A percentile compares a stretch with the other conserved stretches of the same genome.
Conservation (phyloP, 2,329 filamentous ascomycete species). For the Arthrobotrys sinensis region DNA sequence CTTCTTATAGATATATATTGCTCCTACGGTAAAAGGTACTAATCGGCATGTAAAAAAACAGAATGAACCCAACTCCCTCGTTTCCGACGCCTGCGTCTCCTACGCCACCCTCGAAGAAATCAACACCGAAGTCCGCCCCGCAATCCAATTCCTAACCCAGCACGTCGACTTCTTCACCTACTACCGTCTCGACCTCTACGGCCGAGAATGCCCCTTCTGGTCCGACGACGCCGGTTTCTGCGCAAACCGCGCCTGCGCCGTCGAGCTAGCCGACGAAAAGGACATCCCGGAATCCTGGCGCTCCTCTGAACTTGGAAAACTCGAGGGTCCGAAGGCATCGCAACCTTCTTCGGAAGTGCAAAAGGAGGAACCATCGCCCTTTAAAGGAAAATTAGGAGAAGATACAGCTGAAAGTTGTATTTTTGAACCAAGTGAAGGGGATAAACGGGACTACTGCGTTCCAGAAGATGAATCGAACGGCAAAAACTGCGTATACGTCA, state of each 20-base stretch:
- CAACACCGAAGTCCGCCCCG: slow-evolving; percentile 82
- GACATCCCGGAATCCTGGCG: slow-evolving; percentile 94
- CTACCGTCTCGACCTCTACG: slow-evolving; percentile 94
- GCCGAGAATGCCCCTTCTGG: slow-evolving; percentile 97
- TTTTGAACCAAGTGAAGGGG: slow-evolving; percentile 78
- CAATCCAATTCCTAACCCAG: slow-evolving; percentile 83
- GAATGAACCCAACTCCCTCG: slow-evolving; percentile 79
- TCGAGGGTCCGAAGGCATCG: slow-evolving; percentile 90
- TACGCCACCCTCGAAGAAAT: slow-evolving; percentile 90
- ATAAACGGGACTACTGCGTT: slow-evolving; percentile 90
- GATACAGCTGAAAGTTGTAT: slow-evolving; percentile 95
- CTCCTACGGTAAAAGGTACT: background rate
- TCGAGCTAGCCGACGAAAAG: slow-evolving; percentile 94
- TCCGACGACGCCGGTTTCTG: slow-evolving; percentile 93
- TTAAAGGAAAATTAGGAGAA: slow-evolving; percentile 86
- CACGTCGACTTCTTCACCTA: slow-evolving; percentile 98
- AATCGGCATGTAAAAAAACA: slow-evolving; percentile 29
- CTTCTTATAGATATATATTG: background rate
- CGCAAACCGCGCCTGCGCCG: slow-evolving; percentile 95
- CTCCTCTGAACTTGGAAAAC: slow-evolving; percentile 89
- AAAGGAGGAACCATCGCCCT: slow-evolving; percentile 76
- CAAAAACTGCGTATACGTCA: slow-evolving; percentile 88
- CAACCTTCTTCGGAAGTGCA: slow-evolving; percentile 86
- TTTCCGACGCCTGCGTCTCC: slow-evolving; percentile 93
- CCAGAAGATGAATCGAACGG: slow-evolving; percentile 89